Percentiles rank a stretch among this genome's conserved stretches.
Conservation (phyloP, 768 basidiomycete species). For the Galerina marginata region DNA sequence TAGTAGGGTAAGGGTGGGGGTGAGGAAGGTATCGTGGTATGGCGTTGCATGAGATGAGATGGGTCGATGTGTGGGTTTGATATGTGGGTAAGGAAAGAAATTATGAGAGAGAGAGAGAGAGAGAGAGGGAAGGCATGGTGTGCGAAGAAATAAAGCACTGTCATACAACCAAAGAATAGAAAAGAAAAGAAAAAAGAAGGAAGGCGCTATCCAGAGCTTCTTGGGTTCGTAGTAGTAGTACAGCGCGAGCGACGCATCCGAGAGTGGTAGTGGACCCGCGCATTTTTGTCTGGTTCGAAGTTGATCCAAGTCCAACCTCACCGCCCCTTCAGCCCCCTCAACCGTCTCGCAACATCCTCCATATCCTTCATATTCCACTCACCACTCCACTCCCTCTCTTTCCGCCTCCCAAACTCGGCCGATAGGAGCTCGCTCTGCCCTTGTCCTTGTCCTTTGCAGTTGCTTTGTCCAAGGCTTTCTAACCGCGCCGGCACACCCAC, state of each 20-base stretch:
- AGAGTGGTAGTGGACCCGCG: too few species aligned
- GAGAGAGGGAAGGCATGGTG: neutral
- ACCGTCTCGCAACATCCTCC: slow-evolving; percentile 35
- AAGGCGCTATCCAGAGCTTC: slow-evolving; percentile 6
- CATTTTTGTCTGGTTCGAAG: neutral
- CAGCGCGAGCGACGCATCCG: too few species aligned
- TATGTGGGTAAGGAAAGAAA: too few species aligned
- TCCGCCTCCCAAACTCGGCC: slow-evolving; percentile 31
- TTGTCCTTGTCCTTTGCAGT: neutral
- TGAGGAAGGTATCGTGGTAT: too few species aligned
- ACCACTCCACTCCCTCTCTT: slow-evolving; percentile 44
- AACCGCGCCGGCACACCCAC: too few species aligned
- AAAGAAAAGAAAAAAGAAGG: neutral
- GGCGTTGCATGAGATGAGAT: too few species aligned
- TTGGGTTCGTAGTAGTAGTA: too few species aligned
- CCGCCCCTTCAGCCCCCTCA: slow-evolving; percentile 34
- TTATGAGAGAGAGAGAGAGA: too few species aligned
- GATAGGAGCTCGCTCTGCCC: neutral
- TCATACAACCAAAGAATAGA: neutral
- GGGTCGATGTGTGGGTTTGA: too few species aligned
- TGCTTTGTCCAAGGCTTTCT: too few species aligned
- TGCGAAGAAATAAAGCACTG: neutral
- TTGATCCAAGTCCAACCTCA: neutral
- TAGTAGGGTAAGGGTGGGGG: too few species aligned
- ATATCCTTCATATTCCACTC: slow-evolving; percentile 45